Base-by-base conservation (phyloP, 75 land plant genomes). In the Cupressus sempervirens region DNA sequence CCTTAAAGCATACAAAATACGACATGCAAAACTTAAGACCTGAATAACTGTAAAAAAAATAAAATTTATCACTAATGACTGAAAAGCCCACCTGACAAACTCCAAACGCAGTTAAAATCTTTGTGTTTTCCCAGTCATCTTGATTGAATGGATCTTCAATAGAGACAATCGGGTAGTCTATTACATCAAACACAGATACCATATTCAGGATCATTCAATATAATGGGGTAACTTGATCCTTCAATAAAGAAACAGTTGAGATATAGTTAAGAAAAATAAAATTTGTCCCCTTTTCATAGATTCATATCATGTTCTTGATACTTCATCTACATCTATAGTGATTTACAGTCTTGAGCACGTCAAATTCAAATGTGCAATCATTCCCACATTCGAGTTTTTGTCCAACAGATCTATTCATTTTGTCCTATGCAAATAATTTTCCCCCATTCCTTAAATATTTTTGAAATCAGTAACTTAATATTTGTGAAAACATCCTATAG, bases 81-180 rank as follows among this genome's bases (percentile, higher is more conserved):
- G 38, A 12, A 45, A 36, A 12, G 29, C 73, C 74, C 85, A 95
- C 99, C 99, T 98, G 99, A 80, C 98, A 96, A 74, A 92, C 83
- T 82, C 88, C 91, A 48, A 91, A 89, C 43, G 67, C 68, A 34
- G 96, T 93, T 70, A 98, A 88, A 40, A 85, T 75, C 89, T 96
- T 96, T 84, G 90, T 90, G 82, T 94, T 96, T 82, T 96, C 99
- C 99, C 99, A 98, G 83, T 98, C 99, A 84, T 98, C 99, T 85
- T 95, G 94, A 87, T 98, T 99, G 90, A 98, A 98, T 32, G 99
- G 99, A 83, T 98, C 97, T 89, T 95, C 99, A 88, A 98, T 96
- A 15, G 96, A 95, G 67, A 92, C 94, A 84, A 98, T 88, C 43
- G 98, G 99, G 85, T 98, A 98, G 3, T 96, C 99, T 98, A 84